Evolutionary conservation across 129 eudicot species (phyloP).

Genomic region (Kitagawia praeruptora): DNA sequence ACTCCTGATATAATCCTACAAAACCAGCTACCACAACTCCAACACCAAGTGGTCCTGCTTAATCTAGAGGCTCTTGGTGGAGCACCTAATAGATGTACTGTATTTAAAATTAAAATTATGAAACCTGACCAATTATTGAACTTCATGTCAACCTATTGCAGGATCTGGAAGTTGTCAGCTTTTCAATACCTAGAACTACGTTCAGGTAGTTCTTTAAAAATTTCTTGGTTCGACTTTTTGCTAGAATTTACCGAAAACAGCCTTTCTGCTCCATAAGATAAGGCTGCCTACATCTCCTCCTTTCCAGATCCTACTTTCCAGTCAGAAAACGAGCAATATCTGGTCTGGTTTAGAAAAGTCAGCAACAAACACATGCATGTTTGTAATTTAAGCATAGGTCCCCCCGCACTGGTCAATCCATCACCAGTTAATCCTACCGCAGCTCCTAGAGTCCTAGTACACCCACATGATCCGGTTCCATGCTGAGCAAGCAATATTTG

Average conservation of each 20-base stretch:
- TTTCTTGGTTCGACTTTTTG: neutral
- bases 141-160: slow-evolving; percentile 14
- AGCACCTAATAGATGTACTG: slow-evolving; percentile 15
- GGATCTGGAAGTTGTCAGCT: slow-evolving; percentile 62
- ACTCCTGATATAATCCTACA: slow-evolving; percentile 1
- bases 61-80: slow-evolving; percentile 72
- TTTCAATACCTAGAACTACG: slow-evolving; percentile 29
- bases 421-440: slow-evolving; percentile 47
- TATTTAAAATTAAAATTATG: neutral
- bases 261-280: too few species aligned
- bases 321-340: too few species aligned
- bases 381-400: slow-evolving; percentile 38
- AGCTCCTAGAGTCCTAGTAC: slow-evolving; percentile 33
- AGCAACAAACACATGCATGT: slow-evolving; percentile 14
- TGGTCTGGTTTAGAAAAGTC: neutral
- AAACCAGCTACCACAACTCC: slow-evolving; percentile 24
- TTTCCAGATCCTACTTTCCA: too few species aligned
- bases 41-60: slow-evolving; percentile 23
- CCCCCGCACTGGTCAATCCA: slow-evolving; percentile 47
- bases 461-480: slow-evolving; percentile 36
- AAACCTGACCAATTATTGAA: neutral
- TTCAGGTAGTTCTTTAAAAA: slow-evolving; percentile 20
- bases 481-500: slow-evolving; percentile 25
- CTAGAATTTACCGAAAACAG: too few species aligned
- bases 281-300: too few species aligned